Evolutionary conservation across 164 flowering plant genomes (phyloP).

Genomic region (Vitis labrusca): DNA sequence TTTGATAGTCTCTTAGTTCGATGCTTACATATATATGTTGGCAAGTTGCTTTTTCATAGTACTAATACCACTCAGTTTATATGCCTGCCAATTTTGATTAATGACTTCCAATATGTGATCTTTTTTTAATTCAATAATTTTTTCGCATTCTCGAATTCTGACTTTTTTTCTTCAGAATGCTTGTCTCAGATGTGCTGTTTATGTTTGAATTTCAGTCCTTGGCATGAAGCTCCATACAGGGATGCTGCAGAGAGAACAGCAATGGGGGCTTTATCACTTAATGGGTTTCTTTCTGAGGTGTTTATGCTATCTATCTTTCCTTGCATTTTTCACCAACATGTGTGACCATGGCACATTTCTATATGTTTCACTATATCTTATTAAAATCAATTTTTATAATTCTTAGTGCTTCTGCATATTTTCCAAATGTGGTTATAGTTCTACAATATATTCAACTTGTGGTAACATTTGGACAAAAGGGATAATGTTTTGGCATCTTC

Average conservation of each 20-base stretch:
- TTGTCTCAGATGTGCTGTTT: not conserved
- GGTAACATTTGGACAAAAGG: not conserved
- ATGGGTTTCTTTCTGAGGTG: conserved; percentile 89
- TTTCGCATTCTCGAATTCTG: too few species aligned
- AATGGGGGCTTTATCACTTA: conserved; percentile 71
- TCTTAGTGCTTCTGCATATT: not conserved
- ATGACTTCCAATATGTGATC: too few species aligned
- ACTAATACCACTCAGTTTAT: too few species aligned
- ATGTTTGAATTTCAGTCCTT: conserved; percentile 56
- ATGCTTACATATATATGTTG: not conserved
- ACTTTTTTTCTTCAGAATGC: not conserved
- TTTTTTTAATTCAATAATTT: too few species aligned
- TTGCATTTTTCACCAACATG: not conserved
- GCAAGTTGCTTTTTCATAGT: not conserved
- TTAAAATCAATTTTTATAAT: not conserved
- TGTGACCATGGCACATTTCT: not conserved
- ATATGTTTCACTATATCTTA: not conserved
- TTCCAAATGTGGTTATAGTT: not conserved
- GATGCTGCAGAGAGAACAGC: conserved; percentile 85
- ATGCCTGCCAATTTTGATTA: too few species aligned
- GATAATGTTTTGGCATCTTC: not conserved
- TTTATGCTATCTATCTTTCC: not conserved
- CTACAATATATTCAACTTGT: not conserved
- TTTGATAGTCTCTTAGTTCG: not conserved
- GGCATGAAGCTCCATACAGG: conserved; percentile 68